Conservation (phyloP, 1,139 yeast genomes). For the Pneumocystis canis region DNA sequence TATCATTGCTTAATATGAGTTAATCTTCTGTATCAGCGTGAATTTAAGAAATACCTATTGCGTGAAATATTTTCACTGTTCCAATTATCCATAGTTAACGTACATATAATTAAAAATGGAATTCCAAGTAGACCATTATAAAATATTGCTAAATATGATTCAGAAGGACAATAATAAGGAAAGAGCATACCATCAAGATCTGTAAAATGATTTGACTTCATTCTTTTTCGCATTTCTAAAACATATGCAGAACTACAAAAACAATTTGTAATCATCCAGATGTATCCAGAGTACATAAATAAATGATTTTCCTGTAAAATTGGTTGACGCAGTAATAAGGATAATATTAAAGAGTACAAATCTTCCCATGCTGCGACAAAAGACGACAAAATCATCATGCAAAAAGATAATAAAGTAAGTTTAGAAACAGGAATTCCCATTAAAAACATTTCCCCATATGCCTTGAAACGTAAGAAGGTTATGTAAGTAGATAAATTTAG, state of each 20-base stretch:
- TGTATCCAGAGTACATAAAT: slow-evolving; percentile 60
- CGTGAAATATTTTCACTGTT: slow-evolving; percentile 52
- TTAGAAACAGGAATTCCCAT: slow-evolving; percentile 86
- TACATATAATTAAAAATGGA: slow-evolving; percentile 66
- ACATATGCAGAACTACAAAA: slow-evolving; percentile 88
- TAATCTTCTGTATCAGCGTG: not conserved
- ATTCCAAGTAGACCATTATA: slow-evolving; percentile 87
- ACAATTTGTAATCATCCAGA: slow-evolving; percentile 95
- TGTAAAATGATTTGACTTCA: slow-evolving; percentile 88
- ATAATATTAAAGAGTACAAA: slow-evolving; percentile 29
- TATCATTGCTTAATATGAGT: slow-evolving; percentile 28
- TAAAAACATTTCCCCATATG: slow-evolving; percentile 96
- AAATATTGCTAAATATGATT: slow-evolving; percentile 48
- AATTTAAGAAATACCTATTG: slow-evolving; percentile 35
- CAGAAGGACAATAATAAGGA: not conserved
- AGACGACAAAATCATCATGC: slow-evolving; percentile 83
- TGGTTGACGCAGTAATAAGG: slow-evolving; percentile 19
- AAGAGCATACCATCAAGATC: slow-evolving; percentile 57
- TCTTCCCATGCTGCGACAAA: slow-evolving; percentile 92
- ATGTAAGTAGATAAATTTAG: not conserved
- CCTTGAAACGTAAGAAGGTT: slow-evolving; percentile 33
- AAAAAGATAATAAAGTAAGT: slow-evolving; percentile 77
- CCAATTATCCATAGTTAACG: slow-evolving; percentile 85
- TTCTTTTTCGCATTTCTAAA: slow-evolving; percentile 89
- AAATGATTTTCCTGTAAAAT: slow-evolving; percentile 19